Conservation (phyloP, 768 basidiomycete species). For the Mycena sanguinolenta region DNA sequence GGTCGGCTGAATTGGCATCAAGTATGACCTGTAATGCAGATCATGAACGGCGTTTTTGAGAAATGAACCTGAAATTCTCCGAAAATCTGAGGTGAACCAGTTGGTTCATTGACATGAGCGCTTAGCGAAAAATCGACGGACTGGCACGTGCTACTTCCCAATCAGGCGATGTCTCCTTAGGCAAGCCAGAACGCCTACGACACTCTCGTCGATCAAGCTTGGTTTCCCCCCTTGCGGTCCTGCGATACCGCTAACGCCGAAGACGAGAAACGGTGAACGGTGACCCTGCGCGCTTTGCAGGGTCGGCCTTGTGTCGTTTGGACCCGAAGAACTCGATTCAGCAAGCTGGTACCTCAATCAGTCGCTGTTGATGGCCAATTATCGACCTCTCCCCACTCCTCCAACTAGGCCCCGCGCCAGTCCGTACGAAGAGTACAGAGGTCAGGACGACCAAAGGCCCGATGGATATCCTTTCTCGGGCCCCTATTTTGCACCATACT, state of each 20-base stretch:
- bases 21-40: conserved; percentile 9
- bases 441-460: conserved; percentile 38
- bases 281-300: neutral
- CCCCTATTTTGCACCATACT: conserved; percentile 53
- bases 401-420: conserved; percentile 37
- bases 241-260: neutral
- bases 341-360: neutral
- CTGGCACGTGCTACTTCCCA: too few species aligned
- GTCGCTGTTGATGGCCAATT: conserved; percentile 1
- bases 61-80: neutral
- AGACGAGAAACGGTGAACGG: neutral
- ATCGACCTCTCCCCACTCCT: conserved; percentile 48
- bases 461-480: conserved; percentile 58
- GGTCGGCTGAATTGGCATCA: neutral
- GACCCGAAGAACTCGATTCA: neutral
- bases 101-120: too few species aligned
- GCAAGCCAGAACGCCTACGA: too few species aligned
- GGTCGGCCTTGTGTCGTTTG: neutral
- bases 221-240: neutral
- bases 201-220: neutral
- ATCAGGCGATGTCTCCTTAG: neutral
- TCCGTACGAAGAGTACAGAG: conserved; percentile 31
- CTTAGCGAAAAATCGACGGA: too few species aligned
- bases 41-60: conserved; percentile 30
- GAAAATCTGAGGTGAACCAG: neutral